Base-by-base conservation (phyloP, 768 basidiomycete genomes). In the Mrakia frigida region DNA sequence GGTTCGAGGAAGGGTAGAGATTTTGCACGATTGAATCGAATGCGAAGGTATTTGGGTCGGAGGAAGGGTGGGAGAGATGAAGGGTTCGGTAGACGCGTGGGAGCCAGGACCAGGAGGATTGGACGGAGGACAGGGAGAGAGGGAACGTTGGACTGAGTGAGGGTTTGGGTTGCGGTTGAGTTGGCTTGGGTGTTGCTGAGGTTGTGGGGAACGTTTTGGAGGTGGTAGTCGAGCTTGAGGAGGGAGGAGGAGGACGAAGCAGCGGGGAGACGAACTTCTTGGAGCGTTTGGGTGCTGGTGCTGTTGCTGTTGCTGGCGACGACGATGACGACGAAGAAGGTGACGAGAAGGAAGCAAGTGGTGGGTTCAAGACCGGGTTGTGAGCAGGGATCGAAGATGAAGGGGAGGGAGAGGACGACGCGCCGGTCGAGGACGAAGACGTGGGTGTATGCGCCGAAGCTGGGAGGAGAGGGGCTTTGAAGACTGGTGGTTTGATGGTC, bases 371-470 rank as follows among this genome's bases (percentile, higher is more conserved):
- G 56, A 7, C 28, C 56, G 56, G 56, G 23, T 5, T 28, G 39
- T 37, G 16, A 33, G 21, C 28, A 65, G 65, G 5, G 39, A 39
- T 39, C 1, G 65, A 68, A 23, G 65, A 23, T 1, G 21, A 41
- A 9, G 65, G 33, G n/a, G 21, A 33, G 31, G 16, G n/a, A n/a
- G n/a, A 31, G n/a, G 31, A 18, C 4, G 61, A 31, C 23, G 61
- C 16, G 61, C 28, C 37, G 33, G 33, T 39, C 16, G 63, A 35
- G 14, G 37, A 37, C 5, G 63, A 14, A 33, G 37, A n/a, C 73
- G 43, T 10, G 43, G 60, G 43, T 43, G 73, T 74, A 74, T 63
- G 73, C 41, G 60, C 61, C 61, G 61, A 61, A 14, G 18, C 43
- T 46, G 25, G 73, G 3, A 31, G 60, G 59, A 31, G 73, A 73